These are phyloP conservation scores for Exophiala xenobiotica DNA, from an alignment of 2,329 filamentous ascomycete genomes.

Conservation along the genomic window DNA sequence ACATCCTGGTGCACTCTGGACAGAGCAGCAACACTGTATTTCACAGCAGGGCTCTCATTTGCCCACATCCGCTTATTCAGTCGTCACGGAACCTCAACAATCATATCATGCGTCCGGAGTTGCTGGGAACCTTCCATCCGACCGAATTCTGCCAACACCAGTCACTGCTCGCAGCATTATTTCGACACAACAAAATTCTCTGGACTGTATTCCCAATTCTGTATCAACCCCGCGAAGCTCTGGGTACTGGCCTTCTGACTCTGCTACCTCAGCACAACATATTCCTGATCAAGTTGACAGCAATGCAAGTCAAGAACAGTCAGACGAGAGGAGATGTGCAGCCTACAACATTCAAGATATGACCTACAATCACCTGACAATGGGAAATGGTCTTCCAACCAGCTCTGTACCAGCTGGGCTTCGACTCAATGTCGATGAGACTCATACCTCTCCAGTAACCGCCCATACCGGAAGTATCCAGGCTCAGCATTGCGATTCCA, in stretches of 20 bases:
- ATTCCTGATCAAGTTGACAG: conserved; percentile 7
- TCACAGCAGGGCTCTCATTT: conserved; percentile 14
- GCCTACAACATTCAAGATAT: conserved; percentile 33
- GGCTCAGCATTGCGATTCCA: conserved; percentile 1
- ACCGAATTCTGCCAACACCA: conserved; percentile 21
- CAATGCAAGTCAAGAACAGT: conserved; percentile 19
- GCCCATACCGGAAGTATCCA: not conserved
- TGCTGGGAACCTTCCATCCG: conserved; percentile 11
- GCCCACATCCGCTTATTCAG: conserved; percentile 6
- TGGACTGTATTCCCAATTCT: conserved; percentile 11
- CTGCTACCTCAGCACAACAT: conserved; percentile 7
- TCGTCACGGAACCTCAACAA: conserved; percentile 11
- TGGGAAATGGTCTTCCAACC: conserved; percentile 26
- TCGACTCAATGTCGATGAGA: conserved; percentile 10
- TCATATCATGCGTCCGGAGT: conserved; percentile 11
- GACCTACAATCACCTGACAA: conserved; percentile 34
- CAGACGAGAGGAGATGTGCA: conserved; percentile 26
- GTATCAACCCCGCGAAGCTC: conserved; percentile 5
- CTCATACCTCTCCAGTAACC: not conserved
- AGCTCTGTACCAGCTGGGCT: conserved; percentile 1
- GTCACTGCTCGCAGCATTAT: conserved; percentile 12
- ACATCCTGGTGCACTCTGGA: conserved; percentile 19
- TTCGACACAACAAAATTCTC: conserved; percentile 2
- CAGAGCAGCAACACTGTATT: conserved; percentile 19
- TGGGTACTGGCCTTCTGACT: conserved; percentile 13